These are phyloP conservation scores for Fusarium nodosum DNA, from an alignment of 2,329 filamentous ascomycete genomes.

Conservation along the genomic window DNA sequence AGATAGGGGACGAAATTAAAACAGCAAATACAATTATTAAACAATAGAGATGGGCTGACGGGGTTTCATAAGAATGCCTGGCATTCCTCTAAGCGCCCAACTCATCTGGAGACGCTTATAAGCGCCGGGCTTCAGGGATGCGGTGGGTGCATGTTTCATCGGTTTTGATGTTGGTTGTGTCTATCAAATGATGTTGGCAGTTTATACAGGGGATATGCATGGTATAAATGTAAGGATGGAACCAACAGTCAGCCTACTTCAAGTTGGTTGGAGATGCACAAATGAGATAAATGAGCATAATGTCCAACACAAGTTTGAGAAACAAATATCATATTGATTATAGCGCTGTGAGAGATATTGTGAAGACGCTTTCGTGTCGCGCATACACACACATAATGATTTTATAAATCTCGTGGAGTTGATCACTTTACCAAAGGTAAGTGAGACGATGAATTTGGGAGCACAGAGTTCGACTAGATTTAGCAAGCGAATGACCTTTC, in stretches of 20 bases:
- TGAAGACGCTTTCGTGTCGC: rapidly evolving
- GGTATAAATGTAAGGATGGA: background rate
- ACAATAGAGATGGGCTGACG: background rate
- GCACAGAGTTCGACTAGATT: background rate
- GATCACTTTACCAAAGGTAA: rapidly evolving
- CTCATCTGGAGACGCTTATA: background rate
- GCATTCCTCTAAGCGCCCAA: conserved; percentile 27
- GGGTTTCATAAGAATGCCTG: background rate
- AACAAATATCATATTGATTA: rapidly evolving
- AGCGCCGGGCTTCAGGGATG: conserved; percentile 5
- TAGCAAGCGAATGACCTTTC: background rate
- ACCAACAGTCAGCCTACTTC: background rate
- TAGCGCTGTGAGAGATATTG: rapidly evolving
- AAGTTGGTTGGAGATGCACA: background rate
- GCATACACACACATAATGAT: too few species aligned
- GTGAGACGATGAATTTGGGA: rapidly evolving
- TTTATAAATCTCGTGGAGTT: rapidly evolving
- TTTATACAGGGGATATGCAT: background rate
- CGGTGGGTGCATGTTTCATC: conserved; percentile 13
- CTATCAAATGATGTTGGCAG: conserved; percentile 6
- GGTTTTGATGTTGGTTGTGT: background rate
- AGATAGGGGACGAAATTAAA: background rate
- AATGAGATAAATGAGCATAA: too few species aligned
- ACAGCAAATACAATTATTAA: background rate
- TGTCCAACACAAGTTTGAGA: background rate